Base-by-base conservation (phyloP, 331 rosid species). In the Quercus phellos region DNA sequence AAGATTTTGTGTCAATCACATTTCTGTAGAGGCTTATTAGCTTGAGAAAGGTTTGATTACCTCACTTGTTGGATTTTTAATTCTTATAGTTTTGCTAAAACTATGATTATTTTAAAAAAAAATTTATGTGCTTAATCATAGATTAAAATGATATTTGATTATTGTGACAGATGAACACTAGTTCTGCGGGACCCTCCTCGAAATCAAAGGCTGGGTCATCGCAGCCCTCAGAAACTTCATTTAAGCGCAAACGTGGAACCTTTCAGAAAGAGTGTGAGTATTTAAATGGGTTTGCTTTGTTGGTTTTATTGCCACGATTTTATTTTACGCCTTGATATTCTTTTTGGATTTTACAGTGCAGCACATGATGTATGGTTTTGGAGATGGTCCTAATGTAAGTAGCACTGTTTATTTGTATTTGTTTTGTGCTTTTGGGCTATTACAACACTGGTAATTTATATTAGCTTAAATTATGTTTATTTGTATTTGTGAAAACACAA, bases 311-410 rank as follows among this genome's bases (percentile, higher is more conserved):
- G 46, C 46, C 22, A 10, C 17, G 51, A 74, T 68, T 46, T 30
- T 17, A 35, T 27, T 5, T 70, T 59, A 42, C 2, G 2, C 66
- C 2, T 72, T 80, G 68, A 9, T 46, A 66, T 27, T 22, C 59
- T 18, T 77, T 73, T 51, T 63, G 17, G 34, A 0, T 79, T 64
- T 32, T 75, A 12, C 35, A 94, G 97, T 94, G 91, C 97, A 94
- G 88, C 98, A 94, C 78, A 92, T 94, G 97, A 94, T 94, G 97
- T 94, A 90, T 80, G 98, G 98, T 26, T 92, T 92, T 29, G 98
- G 98, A 79, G 98, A 92, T 77, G 97, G 89, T 77, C 88, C 92
- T 8, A 94, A 92, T 82, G 97, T 94, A 80, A 87, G 90, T 83
- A 18, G 50, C 74, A 29, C 6, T 29, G 24, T 70, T 46, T 1